phyloP scores from a whole-genome alignment of 2,329 filamentous ascomycete genomes.

The Endocalyx cinctus region DNA sequence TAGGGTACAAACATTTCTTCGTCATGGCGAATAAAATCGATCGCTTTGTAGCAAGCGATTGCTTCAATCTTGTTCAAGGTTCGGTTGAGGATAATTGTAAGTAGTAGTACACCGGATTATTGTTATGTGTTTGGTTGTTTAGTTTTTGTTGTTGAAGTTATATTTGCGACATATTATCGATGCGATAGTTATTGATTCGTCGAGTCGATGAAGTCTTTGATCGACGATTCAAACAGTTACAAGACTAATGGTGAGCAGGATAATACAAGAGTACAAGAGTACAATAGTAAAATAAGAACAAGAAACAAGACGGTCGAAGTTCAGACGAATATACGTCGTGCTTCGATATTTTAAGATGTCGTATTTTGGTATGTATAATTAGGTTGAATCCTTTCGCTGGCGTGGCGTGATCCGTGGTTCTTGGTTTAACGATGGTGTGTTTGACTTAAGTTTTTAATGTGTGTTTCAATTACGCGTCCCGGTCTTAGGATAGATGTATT shows the following conservation, averaged over 20 bases:
- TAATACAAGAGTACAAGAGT: too few species aligned
- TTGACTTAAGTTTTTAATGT: slow-evolving; percentile 8
- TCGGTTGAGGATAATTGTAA: slow-evolving; percentile 11
- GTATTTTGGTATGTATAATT: too few species aligned
- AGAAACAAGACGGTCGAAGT: too few species aligned
- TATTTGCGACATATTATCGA: not conserved
- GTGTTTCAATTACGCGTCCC: slow-evolving; percentile 18
- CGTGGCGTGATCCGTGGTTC: slow-evolving; percentile 8
- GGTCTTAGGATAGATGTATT: too few species aligned
- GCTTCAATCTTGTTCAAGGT: slow-evolving; percentile 1
- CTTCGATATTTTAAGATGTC: too few species aligned
- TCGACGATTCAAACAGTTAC: too few species aligned
- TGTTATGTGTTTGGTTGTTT: not conserved
- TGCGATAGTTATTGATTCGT: too few species aligned
- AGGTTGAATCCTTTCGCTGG: not conserved
- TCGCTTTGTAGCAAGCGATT: slow-evolving; percentile 1
- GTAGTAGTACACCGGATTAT: slow-evolving; percentile 2
- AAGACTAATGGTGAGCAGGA: too few species aligned
- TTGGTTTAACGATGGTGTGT: slow-evolving; percentile 2
- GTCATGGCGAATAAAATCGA: slow-evolving; percentile 16
- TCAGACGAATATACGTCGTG: too few species aligned
- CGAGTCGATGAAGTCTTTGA: too few species aligned
- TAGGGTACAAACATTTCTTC: slow-evolving; percentile 23
- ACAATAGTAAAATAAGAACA: too few species aligned
- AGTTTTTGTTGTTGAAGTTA: not conserved